phyloP scores from a whole-genome alignment of 441 rosid genomes.

The Adansonia grandidieri region DNA sequence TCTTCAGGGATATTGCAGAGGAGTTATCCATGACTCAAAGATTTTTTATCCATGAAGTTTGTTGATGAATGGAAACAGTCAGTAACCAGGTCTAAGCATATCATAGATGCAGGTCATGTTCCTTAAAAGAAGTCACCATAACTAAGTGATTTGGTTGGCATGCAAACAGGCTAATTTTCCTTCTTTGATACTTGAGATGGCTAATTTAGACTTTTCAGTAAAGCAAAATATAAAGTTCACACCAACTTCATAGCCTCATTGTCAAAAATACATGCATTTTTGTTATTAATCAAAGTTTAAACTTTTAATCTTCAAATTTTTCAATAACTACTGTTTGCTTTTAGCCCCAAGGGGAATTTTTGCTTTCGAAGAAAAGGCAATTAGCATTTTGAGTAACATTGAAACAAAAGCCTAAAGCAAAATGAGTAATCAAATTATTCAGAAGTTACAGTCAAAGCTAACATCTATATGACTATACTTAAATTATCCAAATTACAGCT shows the following conservation, averaged over 20 bases:
- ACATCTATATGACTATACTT: neutral
- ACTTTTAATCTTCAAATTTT: conserved; percentile 4
- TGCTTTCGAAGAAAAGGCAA: conserved; percentile 7
- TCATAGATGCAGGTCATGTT: no score
- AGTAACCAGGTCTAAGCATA: neutral
- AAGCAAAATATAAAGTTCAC: neutral
- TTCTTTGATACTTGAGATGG: neutral
- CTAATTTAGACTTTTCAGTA: neutral
- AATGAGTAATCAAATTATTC: neutral
- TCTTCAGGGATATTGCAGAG: neutral
- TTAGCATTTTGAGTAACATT: conserved; percentile 7
- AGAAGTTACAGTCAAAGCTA: neutral
- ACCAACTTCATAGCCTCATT: neutral
- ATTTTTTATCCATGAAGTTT: neutral
- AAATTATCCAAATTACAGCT: neutral
- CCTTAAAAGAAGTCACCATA: neutral
- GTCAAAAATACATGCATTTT: neutral
- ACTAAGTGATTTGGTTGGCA: neutral
- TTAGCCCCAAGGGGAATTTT: neutral
- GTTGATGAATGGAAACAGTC: neutral
- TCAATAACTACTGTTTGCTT: neutral
- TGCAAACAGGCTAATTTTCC: neutral
- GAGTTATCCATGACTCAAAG: neutral
- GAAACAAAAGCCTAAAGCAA: neutral
- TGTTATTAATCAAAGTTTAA: neutral